These are phyloP conservation scores for Cryphonectria japonica DNA, from an alignment of 2,329 filamentous ascomycete species.

Conservation along the genomic window DNA sequence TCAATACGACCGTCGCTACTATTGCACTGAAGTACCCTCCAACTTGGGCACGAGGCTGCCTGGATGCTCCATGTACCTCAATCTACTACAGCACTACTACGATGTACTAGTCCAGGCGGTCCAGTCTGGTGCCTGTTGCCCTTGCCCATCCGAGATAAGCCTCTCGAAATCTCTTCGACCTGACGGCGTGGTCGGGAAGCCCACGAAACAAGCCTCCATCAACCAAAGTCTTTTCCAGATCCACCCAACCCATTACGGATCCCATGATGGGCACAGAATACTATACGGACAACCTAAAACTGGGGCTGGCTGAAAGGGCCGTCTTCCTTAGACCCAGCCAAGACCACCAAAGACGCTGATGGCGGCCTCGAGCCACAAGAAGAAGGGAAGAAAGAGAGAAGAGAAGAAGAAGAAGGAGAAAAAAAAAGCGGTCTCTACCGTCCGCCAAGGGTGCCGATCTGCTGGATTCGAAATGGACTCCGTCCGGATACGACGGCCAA, in stretches of 20 bases:
- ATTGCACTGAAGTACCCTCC: no score
- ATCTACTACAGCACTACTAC: background rate
- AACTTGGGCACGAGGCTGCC: background rate
- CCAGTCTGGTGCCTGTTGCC: background rate
- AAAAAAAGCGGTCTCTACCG: background rate
- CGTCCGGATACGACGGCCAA: slow-evolving; percentile 2
- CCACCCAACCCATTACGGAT: background rate
- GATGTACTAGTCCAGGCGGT: background rate
- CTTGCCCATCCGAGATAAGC: slow-evolving; percentile 5
- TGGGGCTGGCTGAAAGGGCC: background rate
- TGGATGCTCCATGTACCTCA: background rate
- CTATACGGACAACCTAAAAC: background rate
- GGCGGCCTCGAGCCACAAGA: background rate
- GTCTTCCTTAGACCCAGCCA: background rate
- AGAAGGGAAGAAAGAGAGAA: background rate
- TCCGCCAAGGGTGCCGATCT: background rate
- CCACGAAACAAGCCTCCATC: background rate
- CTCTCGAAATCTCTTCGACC: slow-evolving; percentile 27
- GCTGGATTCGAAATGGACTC: background rate
- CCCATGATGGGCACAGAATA: background rate
- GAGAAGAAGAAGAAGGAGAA: background rate
- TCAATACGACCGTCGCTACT: slow-evolving; percentile 21
- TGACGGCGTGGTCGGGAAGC: background rate
- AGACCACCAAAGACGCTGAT: background rate
- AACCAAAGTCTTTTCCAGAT: background rate